Evolutionary conservation across 139 green algal genomes (phyloP).

Genomic region (Desmodesmus armatus): DNA sequence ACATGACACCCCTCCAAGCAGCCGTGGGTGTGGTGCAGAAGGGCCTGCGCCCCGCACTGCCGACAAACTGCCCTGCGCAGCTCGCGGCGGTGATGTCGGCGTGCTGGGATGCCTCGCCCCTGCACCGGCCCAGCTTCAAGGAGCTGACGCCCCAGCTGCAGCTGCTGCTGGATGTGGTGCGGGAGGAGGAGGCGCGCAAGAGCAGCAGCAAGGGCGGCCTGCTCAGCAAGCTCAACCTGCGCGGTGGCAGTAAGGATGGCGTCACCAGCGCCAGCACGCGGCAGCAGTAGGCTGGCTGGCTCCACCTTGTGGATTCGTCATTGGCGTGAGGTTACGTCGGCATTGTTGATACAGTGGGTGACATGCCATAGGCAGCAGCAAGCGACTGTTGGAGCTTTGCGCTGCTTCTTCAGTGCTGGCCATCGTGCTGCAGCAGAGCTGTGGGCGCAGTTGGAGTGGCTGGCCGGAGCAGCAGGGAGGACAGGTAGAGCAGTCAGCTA

Average conservation of each 20-base stretch:
- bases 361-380: no score
- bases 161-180: conserved; percentile 41
- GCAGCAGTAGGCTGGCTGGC: conserved; percentile 19
- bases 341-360: no score
- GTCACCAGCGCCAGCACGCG: conserved; percentile 4
- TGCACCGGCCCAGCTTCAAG: conserved; percentile 63
- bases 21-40: conserved; percentile 98
- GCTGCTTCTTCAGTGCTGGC: no score
- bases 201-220: conserved; percentile 37
- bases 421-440: no score
- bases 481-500: no score
- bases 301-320: no score
- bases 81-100: conserved; percentile 84
- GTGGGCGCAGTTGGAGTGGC: no score
- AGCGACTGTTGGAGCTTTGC: no score
- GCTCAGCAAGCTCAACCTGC: conserved; percentile 48
- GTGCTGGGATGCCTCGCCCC: conserved; percentile 78
- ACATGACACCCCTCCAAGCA: conserved; percentile 93
- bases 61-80: conserved; percentile 68
- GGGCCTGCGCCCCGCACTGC: conserved; percentile 88
- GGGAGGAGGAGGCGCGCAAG: conserved; percentile 38
- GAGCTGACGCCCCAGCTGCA: conserved; percentile 70
- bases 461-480: no score
- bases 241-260: conserved; percentile 22
- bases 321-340: no score